Base-by-base conservation (phyloP, 2,329 filamentous ascomycete genomes). In the Uncinocarpus reesii region DNA sequence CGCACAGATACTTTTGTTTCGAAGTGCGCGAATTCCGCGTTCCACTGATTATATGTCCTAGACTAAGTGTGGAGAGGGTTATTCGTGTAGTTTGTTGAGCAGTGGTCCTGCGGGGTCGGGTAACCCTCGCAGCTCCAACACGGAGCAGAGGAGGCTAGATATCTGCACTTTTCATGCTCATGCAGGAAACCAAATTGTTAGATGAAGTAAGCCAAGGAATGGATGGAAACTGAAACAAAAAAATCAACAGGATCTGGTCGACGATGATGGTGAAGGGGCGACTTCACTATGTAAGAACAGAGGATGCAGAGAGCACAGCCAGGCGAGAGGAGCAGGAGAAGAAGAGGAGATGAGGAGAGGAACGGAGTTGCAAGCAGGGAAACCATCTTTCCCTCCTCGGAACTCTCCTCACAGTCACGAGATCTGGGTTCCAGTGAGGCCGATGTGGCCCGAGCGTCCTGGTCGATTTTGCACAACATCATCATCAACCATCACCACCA, bases 61-160 rank as follows among this genome's bases (percentile, higher is more conserved):
- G 34, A 18, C 34, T 10, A 18, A 4, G 15, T 28, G 20, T 35
- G 10, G 7, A 28, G 21, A 11, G 3, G 26, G 1, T 28, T 16
- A 36, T 28, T 36, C 32, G 21, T 23, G 21, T 32, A 15, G 15
- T 43, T 18, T 60, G 55, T 56, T 57, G 56, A 58, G 54, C 49
- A 53, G 51, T 52, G 51, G 46, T 51, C 48, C 56, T 61, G 50
- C 50, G 53, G 55, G 51, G 57, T 62, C 58, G 53, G n/a, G 32
- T 29, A 50, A 37, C 48, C 52, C 55, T 58, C 49, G 47, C 54
- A 59, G 57, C 61, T 62, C 56, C 58, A 44, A 53, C 52, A 51
- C 53, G 53, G 56, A 56, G 56, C 54, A 55, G 49, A 54, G 51
- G 56, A 55, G 48, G 48, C 57, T 53, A 58, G 51, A 49, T 52